Evolutionary conservation across 805 yeast genomes (phyloP), one percentile per base, ranked within the genome.

Genomic region (Monosporozyma servazzii): DNA sequence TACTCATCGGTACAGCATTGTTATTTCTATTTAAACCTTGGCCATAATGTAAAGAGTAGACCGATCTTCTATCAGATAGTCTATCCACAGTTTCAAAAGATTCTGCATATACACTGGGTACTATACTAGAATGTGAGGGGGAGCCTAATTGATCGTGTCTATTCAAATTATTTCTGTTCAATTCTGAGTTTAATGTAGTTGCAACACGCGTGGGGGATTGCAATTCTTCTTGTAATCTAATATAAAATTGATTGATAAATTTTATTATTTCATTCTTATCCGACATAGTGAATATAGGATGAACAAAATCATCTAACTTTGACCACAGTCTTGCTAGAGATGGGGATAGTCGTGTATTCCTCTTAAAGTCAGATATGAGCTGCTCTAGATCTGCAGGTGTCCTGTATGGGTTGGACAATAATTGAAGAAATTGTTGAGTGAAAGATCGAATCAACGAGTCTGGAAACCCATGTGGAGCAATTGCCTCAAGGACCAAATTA

Each of bases 1-100:
- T 53, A 18, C 57, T 53, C 47, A 65, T 48, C 2, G 68, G 53
- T 2, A 51, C 45, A 11, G 49, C 51, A 37, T 49, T 52, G n/a
- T 42, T 36, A 13, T 33, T 40, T 37, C 49, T 53, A 31, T 47
- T 48, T 7, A 51, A 44, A 8, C 45, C 33, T 33, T 54, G 53
- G 13, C 53, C 56, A 42, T 54, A 53, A 17, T 52, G 58, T 1
- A 67, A 57, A 0, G 74, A 69, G 25, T 66, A 54, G 3, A 63
- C 53, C 0, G 75, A 71, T 53, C 72, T 62, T 50, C 69, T 63
- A 46, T 71, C 75, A 1, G 74, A 70, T 8, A 65, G 54, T 48
- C 64, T 62, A 51, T 72, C 75, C 41, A 66, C 56, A 45, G 70
- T 67, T 50, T 72, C 75, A 56, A 66, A 71, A 0, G 75, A 71